A percentile compares a stretch with the other conserved stretches of the same genome.
These are phyloP conservation scores for Amoebophrya sp. DNA, from an alignment of 169 alveolate genomes.

Conservation along the genomic window DNA sequence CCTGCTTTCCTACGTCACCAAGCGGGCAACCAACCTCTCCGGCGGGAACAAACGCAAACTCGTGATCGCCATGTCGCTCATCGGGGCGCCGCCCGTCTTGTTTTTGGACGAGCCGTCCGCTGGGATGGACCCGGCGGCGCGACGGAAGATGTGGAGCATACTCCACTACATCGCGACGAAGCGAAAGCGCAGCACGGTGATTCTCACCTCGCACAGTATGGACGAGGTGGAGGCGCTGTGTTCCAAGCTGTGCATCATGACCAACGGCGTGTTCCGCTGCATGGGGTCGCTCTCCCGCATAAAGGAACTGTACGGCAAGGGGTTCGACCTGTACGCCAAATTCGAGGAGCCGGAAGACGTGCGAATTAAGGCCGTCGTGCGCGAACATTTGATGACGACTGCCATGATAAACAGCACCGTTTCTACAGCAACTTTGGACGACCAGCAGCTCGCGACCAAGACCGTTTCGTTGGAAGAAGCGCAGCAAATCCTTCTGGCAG, in stretches of 20 bases:
- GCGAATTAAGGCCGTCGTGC: too few relatives aligned
- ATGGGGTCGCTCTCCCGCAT: neutral
- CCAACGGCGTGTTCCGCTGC: neutral
- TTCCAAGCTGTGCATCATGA: neutral
- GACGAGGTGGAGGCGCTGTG: neutral
- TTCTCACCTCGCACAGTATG: neutral
- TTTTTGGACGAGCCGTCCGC: constrained; percentile 78
- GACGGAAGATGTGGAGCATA: constrained; percentile 67
- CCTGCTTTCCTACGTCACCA: constrained; percentile 35
- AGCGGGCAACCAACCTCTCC: constrained; percentile 59
- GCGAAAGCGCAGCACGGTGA: neutral
- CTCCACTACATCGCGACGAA: neutral
- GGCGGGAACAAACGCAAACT: constrained; percentile 79
- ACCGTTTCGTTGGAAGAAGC: too few relatives aligned
- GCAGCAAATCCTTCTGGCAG: too few relatives aligned
- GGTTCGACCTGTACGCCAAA: neutral
- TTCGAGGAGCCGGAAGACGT: too few relatives aligned
- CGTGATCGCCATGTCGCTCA: constrained; percentile 71
- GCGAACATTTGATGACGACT: too few relatives aligned
- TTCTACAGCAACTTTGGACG: too few relatives aligned
- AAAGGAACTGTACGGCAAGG: neutral
- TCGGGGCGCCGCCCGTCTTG: constrained; percentile 73
- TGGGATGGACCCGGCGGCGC: constrained; percentile 85
- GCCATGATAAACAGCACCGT: too few relatives aligned
- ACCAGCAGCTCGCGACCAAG: too few relatives aligned